These are phyloP conservation scores for Papiliotrema nemorosa DNA, from an alignment of 1,284 basidiomycete species.

Conservation along the genomic window DNA sequence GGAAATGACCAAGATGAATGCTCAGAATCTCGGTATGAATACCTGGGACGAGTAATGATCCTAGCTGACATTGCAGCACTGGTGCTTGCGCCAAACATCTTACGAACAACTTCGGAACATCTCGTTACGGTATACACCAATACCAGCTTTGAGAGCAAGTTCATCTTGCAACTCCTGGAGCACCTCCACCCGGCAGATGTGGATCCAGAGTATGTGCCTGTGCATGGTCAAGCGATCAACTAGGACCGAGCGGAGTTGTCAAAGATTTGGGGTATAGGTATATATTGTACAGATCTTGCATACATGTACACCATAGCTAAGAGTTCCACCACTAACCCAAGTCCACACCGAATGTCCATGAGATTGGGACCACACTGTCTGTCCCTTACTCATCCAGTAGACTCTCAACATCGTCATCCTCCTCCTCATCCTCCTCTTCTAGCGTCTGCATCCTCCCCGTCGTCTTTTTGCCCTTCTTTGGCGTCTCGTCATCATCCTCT, in stretches of 20 bases:
- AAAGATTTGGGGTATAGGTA: too few species aligned
- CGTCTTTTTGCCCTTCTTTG: conserved; percentile 1
- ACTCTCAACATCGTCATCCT: conserved; percentile 26
- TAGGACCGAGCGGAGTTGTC: too few species aligned
- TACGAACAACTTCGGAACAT: conserved; percentile 74
- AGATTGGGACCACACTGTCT: too few species aligned
- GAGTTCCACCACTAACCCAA: too few species aligned
- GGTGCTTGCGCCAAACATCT: conserved; percentile 82
- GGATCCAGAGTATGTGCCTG: conserved; percentile 61
- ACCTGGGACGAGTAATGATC: conserved; percentile 31
- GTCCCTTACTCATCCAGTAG: too few species aligned
- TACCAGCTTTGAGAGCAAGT: conserved; percentile 80
- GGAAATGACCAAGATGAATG: conserved; percentile 76
- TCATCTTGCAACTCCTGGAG: conserved; percentile 74
- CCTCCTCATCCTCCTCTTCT: conserved; percentile 21
- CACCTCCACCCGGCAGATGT: conserved; percentile 70
- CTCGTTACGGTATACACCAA: conserved; percentile 84
- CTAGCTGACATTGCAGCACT: conserved; percentile 63
- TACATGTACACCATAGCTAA: too few species aligned
- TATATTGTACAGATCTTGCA: too few species aligned
- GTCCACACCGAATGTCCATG: too few species aligned
- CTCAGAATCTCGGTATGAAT: conserved; percentile 35
- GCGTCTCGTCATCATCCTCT: conserved; percentile 10
- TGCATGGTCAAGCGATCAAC: too few species aligned
- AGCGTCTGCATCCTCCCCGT: conserved; percentile 13